phyloP scores from a whole-genome alignment of 2,329 filamentous ascomycete species.

The Pseudogymnoascus verrucosus region DNA sequence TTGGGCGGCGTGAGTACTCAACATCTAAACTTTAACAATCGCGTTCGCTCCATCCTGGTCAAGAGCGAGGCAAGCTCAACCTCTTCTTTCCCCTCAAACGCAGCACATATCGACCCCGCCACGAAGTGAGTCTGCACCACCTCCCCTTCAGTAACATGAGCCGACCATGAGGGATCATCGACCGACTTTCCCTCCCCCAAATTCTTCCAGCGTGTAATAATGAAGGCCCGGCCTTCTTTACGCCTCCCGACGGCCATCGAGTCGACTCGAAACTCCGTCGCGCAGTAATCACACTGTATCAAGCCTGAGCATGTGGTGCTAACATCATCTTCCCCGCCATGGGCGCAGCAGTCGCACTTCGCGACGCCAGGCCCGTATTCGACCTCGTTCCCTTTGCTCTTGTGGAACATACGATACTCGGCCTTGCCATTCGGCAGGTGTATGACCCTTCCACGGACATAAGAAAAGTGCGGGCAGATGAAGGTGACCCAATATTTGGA shows the following conservation, averaged over 20 bases:
- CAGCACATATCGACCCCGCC: background rate
- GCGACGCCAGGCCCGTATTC: background rate
- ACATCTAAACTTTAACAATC: background rate
- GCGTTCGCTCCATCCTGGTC: background rate
- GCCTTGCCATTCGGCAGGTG: background rate
- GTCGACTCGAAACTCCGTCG: background rate
- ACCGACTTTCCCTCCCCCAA: background rate
- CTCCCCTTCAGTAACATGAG: background rate
- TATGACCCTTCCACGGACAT: background rate
- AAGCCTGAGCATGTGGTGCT: background rate
- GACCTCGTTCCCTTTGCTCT: background rate
- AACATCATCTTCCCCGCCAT: background rate
- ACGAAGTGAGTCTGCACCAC: background rate
- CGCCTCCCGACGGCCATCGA: background rate
- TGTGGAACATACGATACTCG: background rate
- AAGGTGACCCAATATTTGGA: background rate
- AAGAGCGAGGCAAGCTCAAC: background rate
- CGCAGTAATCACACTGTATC: background rate
- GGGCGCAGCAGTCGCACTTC: background rate
- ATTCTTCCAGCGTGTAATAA: background rate
- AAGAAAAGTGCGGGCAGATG: background rate
- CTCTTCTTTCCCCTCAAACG: background rate
- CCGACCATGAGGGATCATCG: background rate
- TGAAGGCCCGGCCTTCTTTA: background rate
- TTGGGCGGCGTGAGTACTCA: background rate